A percentile compares a stretch with the other conserved stretches of the same genome.
These are phyloP conservation scores for Fraxinus albicans DNA, from an alignment of 305 asterid species.

Conservation along the genomic window DNA sequence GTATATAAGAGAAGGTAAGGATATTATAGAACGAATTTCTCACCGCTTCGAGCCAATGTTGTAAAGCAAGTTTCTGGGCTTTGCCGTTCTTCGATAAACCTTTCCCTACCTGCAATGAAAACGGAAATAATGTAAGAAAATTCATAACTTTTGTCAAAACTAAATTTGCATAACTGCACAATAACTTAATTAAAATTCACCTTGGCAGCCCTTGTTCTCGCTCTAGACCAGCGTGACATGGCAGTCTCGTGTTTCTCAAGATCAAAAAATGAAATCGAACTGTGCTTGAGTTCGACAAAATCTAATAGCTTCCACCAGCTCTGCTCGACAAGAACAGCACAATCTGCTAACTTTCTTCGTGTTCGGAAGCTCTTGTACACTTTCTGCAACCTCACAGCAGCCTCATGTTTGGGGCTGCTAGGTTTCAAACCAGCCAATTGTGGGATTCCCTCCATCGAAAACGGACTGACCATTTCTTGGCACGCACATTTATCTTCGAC, in stretches of 20 bases:
- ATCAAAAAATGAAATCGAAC: background rate
- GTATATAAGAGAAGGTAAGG: background rate
- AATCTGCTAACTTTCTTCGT: constrained; percentile 23
- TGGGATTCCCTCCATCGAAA: background rate
- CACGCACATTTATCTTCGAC: background rate
- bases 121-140: background rate
- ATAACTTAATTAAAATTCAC: background rate
- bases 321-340: constrained; percentile 18
- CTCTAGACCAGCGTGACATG: background rate
- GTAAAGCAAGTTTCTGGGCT: background rate
- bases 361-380: constrained; percentile 16
- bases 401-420: constrained; percentile 1
- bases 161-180: background rate
- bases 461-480: background rate
- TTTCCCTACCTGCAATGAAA: background rate
- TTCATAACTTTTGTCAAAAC: background rate
- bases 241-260: background rate
- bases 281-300: background rate
- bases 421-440: background rate
- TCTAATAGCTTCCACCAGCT: constrained; percentile 5
- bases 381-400: constrained; percentile 16
- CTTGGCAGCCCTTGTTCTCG: background rate
- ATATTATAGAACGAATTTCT: background rate
- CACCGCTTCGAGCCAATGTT: background rate
- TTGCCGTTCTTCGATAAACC: background rate